phyloP scores from a whole-genome alignment of 2,329 filamentous ascomycete species.

The Ceratocystis ficicola region DNA sequence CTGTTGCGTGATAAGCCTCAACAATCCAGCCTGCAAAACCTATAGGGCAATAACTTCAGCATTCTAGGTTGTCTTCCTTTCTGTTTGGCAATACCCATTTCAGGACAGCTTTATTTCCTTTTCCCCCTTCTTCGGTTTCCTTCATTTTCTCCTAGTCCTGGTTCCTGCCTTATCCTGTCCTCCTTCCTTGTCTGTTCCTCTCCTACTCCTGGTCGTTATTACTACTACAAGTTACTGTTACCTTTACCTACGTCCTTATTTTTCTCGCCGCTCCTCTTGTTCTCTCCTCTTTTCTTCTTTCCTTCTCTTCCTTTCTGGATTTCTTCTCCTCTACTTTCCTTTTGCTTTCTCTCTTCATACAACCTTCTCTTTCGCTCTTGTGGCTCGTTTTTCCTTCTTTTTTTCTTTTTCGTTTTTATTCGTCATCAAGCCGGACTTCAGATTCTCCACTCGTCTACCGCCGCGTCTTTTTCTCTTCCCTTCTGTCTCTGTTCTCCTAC shows the following conservation, averaged over 20 bases:
- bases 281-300: slow-evolving; percentile 4
- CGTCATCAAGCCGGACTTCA: slow-evolving; percentile 10
- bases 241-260: slow-evolving; percentile 3
- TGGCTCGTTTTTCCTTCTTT: not conserved
- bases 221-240: not conserved
- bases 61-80: slow-evolving; percentile 8
- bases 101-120: slow-evolving; percentile 9
- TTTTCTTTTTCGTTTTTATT: slow-evolving; percentile 9
- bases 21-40: not conserved
- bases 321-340: slow-evolving; percentile 7
- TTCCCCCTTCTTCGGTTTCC: slow-evolving; percentile 7
- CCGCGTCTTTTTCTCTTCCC: not conserved
- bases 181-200: not conserved
- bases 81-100: slow-evolving; percentile 3
- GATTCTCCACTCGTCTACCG: not conserved
- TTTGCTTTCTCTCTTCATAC: slow-evolving; percentile 2
- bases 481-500: slow-evolving; percentile 12
- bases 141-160: slow-evolving; percentile 13
- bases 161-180: slow-evolving; percentile 10
- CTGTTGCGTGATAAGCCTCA: not conserved
- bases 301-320: not conserved
- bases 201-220: not conserved
- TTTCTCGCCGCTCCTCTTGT: slow-evolving; percentile 5
- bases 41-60: not conserved
- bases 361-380: not conserved